These are phyloP conservation scores for Aspergillus melleus DNA, from an alignment of 2,329 filamentous ascomycete genomes.

Conservation along the genomic window DNA sequence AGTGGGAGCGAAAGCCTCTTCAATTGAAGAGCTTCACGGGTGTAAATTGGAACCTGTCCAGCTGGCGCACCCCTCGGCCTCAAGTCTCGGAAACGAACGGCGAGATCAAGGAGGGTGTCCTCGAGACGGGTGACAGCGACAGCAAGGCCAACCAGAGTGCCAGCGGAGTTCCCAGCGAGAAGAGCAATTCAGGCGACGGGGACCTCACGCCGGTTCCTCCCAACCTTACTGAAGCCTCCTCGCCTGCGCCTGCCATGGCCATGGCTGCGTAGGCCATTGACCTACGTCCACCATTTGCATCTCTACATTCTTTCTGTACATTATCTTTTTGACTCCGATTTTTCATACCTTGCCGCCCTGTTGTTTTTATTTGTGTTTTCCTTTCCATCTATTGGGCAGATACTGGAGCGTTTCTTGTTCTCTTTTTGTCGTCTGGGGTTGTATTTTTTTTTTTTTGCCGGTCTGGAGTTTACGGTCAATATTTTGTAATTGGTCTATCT, in stretches of 20 bases:
- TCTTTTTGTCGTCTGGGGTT: neutral
- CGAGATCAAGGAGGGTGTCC: conserved; percentile 56
- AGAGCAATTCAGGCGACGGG: conserved; percentile 56
- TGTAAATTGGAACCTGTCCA: conserved; percentile 74
- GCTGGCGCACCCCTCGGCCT: conserved; percentile 67
- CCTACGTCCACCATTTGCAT: neutral
- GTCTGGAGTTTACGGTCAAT: conserved; percentile 9
- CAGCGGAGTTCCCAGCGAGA: conserved; percentile 61
- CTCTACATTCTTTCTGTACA: conserved; percentile 25
- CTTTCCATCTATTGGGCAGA: neutral
- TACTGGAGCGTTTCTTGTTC: neutral
- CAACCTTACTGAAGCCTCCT: conserved; percentile 54
- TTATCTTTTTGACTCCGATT: conserved; percentile 15
- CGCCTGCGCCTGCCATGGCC: conserved; percentile 46
- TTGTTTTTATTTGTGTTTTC: neutral
- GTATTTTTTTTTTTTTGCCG: neutral
- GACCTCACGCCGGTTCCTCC: conserved; percentile 47
- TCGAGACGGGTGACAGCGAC: conserved; percentile 57
- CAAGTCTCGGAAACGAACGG: conserved; percentile 57
- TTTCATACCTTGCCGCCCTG: neutral
- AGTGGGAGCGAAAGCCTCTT: conserved; percentile 83
- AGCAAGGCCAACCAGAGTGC: conserved; percentile 56
- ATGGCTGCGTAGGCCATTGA: conserved; percentile 36
- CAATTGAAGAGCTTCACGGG: conserved; percentile 91
- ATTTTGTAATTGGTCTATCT: neutral